Evolutionary conservation across 176 grass and related monocot genomes (phyloP).

Genomic region (Oryza glumipatula): DNA sequence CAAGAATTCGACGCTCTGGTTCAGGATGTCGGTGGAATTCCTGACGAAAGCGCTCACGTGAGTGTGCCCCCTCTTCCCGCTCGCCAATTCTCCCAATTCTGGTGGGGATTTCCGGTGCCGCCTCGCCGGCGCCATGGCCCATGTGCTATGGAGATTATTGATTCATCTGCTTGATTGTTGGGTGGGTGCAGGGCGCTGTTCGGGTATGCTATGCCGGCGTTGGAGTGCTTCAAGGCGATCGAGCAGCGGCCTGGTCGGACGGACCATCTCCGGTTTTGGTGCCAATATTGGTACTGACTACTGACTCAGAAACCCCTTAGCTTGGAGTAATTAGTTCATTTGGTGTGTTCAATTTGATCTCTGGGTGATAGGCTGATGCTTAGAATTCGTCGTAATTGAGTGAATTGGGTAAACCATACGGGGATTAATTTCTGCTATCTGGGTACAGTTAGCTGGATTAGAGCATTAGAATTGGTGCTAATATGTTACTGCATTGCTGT

Average conservation of each 20-base stretch:
- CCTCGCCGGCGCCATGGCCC: background rate
- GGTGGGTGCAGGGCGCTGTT: conserved; percentile 61
- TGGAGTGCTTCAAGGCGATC: conserved; percentile 92
- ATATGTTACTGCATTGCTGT: background rate
- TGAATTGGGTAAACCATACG: background rate
- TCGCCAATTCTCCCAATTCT: background rate
- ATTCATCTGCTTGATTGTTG: conserved; percentile 15
- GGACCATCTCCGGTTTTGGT: conserved; percentile 92
- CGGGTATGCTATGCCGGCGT: conserved; percentile 76
- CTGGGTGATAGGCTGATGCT: background rate
- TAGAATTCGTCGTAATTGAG: background rate
- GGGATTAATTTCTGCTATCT: background rate
- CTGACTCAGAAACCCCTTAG: conserved; percentile 30
- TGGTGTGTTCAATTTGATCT: background rate
- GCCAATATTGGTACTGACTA: conserved; percentile 92
- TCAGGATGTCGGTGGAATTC: conserved; percentile 62
- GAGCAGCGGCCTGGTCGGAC: conserved; percentile 65
- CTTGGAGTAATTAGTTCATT: background rate
- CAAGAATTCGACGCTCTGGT: background rate
- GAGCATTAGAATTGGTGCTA: background rate
- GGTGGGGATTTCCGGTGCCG: conserved; percentile 2
- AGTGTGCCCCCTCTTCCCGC: conserved; percentile 25
- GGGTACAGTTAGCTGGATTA: background rate
- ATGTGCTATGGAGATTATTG: background rate
- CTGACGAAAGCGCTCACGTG: conserved; percentile 86